phyloP scores from a whole-genome alignment of 768 basidiomycete genomes.

The Harrya chromipes region DNA sequence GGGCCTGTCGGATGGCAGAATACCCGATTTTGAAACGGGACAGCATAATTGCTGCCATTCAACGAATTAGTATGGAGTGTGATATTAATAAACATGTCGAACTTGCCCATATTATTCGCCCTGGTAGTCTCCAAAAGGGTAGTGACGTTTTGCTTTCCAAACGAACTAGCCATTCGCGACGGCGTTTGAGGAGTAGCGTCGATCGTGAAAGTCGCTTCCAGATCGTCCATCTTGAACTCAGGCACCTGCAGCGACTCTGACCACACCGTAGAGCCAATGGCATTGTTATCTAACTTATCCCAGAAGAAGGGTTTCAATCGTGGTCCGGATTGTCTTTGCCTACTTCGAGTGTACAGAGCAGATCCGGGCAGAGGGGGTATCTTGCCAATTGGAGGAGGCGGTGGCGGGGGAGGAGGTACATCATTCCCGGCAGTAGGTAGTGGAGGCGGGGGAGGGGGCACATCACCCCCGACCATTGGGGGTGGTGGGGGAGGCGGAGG shows the following conservation, averaged over 20 bases:
- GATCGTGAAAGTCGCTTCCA: constrained; percentile 71
- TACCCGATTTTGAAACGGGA: constrained; percentile 66
- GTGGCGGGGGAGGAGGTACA: constrained; percentile 26
- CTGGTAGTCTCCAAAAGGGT: constrained; percentile 77
- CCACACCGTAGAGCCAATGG: constrained; percentile 64
- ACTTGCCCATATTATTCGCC: constrained; percentile 78
- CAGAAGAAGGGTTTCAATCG: constrained; percentile 87
- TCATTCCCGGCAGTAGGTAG: constrained; percentile 20
- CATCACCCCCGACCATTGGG: constrained; percentile 7
- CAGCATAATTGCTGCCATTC: constrained; percentile 72
- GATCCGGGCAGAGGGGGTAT: constrained; percentile 25
- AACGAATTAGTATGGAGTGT: constrained; percentile 1
- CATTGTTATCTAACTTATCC: constrained; percentile 64
- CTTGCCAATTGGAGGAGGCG: constrained; percentile 33
- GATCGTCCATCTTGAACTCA: constrained; percentile 60
- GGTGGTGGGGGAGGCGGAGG: constrained; percentile 40
- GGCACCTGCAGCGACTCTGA: constrained; percentile 44
- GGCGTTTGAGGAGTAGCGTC: constrained; percentile 43
- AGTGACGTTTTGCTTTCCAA: constrained; percentile 58
- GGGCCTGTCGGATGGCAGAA: constrained; percentile 62
- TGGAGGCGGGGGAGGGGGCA: constrained; percentile 16
- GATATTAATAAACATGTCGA: neutral
- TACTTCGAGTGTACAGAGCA: constrained; percentile 32
- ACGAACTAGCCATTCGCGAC: constrained; percentile 38
- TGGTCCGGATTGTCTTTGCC: constrained; percentile 40